phyloP scores from a whole-genome alignment of 1,284 basidiomycete species.

The Cystobasidium pallidum region DNA sequence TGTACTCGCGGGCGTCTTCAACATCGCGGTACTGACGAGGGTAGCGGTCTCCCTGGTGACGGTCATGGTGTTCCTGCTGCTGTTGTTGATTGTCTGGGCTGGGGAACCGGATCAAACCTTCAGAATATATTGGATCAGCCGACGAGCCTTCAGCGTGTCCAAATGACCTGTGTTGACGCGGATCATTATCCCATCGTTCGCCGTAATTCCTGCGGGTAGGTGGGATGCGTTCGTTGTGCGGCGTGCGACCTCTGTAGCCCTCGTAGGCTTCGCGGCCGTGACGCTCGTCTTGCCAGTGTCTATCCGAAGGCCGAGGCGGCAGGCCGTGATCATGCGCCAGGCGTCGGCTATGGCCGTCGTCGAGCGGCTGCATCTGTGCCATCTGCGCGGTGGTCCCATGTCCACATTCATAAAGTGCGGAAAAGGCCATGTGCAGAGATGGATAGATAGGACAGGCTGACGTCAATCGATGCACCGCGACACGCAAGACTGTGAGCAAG shows the following conservation, averaged over 20 bases:
- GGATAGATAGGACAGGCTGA: not conserved
- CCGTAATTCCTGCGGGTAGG: constrained; percentile 7
- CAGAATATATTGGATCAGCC: not conserved
- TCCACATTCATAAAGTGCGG: no score
- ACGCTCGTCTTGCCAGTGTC: not conserved
- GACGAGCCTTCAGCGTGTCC: constrained; percentile 2
- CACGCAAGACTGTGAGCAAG: not conserved
- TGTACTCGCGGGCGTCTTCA: not conserved
- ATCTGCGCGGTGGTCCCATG: no score
- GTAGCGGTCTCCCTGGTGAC: not conserved
- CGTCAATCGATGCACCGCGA: constrained; percentile 1
- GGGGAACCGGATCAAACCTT: constrained; percentile 20
- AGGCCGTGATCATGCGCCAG: not conserved
- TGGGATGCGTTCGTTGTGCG: not conserved
- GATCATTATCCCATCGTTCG: not conserved
- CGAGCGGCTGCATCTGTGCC: no score
- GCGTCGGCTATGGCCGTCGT: not conserved
- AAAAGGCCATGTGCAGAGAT: no score
- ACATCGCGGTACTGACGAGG: not conserved
- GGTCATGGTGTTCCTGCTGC: not conserved
- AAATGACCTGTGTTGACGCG: not conserved
- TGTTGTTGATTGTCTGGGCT: constrained; percentile 2
- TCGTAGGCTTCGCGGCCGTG: not conserved
- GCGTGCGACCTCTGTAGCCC: not conserved
- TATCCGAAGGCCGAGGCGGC: not conserved